Base-by-base conservation (phyloP, 805 yeast genomes). In the Lipomyces orientalis region DNA sequence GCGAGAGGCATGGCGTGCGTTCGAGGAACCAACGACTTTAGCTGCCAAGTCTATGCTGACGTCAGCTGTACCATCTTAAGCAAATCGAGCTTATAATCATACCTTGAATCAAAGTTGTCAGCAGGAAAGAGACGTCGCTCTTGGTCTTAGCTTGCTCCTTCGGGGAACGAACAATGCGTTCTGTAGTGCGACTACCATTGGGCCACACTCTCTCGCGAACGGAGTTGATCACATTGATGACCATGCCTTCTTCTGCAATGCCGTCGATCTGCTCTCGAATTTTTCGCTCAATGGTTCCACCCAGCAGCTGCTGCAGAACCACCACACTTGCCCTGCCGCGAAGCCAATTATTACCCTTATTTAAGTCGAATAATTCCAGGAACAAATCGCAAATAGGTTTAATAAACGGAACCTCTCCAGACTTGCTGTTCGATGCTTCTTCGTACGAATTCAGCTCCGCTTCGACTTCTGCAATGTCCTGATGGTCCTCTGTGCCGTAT, bases 311-410 rank as follows among this genome's bases (percentile, higher is more conserved):
- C 76, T 93, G 97, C 62, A 93, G 79, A 2, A 93, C 86, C 4
- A 92, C 87, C 51, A 93, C 83, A 8, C 92, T 81, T 0, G 97
- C 97, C 56, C 93, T 81, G 0, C 97, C 98, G 62, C 97, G 81
- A 1, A 93, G 78, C 97, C 97, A 91, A 58, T 87, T 86, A 58
- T 86, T 87, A 1, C 90, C 83, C 58, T 81, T 82, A 63, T 86
- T 85, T 29, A 91, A 77, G 37, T 90, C 87, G 77, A 93, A 93
- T 1, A 92, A 74, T 0, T 89, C 81, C 22, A 91, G 84, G 61
- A 93, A 83, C 10, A 91, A 75, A 70, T 92, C 97, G 71, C 94
- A 88, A 2, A 93, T 87, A 0, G 97, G 96, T 74, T 88, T 89
- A 14, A 92, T 89, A 77, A 91, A 91, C 0, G 90, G 82, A 34